Conservation (phyloP, 352 stramenopile genomes). For the Halophytophthora polymorphica region DNA sequence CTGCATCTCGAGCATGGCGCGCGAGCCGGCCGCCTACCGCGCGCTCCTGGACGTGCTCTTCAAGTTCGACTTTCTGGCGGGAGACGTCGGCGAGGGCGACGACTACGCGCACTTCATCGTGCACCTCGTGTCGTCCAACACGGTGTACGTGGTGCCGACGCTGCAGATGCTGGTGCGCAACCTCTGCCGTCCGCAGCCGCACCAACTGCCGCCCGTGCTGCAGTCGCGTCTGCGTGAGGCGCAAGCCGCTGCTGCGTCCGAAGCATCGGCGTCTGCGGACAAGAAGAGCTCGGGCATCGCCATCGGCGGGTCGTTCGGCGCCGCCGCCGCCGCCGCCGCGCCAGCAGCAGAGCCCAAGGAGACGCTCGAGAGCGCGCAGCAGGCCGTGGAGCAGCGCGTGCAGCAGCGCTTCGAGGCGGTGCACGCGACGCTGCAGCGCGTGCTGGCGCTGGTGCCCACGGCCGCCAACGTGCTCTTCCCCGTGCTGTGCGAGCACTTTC, state of each 20-base stretch:
- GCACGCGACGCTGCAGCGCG: slow-evolving; percentile 56
- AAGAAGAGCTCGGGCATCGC: slow-evolving; percentile 25
- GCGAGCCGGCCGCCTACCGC: slow-evolving; percentile 66
- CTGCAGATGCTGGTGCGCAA: slow-evolving; percentile 85
- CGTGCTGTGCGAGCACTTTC: slow-evolving; percentile 73
- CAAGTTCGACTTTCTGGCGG: slow-evolving; percentile 69
- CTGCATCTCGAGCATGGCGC: slow-evolving; percentile 73
- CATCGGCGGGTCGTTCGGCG: slow-evolving; percentile 46
- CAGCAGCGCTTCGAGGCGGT: slow-evolving; percentile 56
- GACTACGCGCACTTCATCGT: slow-evolving; percentile 73
- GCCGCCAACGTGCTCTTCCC: slow-evolving; percentile 75
- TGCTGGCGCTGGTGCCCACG: slow-evolving; percentile 73
- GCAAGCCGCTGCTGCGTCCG: slow-evolving; percentile 7
- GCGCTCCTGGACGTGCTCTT: slow-evolving; percentile 77
- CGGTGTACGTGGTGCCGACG: slow-evolving; percentile 73
- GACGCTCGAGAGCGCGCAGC: slow-evolving; percentile 1
- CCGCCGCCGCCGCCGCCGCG: background rate
- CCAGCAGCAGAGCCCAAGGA: slow-evolving; percentile 11
- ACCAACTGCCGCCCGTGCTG: slow-evolving; percentile 40
- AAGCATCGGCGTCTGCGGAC: slow-evolving; percentile 5
- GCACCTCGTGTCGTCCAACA: slow-evolving; percentile 82
- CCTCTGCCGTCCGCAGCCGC: slow-evolving; percentile 47
- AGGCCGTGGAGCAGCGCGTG: slow-evolving; percentile 48
- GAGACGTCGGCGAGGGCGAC: slow-evolving; percentile 46
- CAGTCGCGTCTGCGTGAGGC: slow-evolving; percentile 8